Evolutionary conservation across 1,284 basidiomycete species (phyloP), one percentile per base, ranked within the genome.

Genomic region (Coriolopsis trogii): DNA sequence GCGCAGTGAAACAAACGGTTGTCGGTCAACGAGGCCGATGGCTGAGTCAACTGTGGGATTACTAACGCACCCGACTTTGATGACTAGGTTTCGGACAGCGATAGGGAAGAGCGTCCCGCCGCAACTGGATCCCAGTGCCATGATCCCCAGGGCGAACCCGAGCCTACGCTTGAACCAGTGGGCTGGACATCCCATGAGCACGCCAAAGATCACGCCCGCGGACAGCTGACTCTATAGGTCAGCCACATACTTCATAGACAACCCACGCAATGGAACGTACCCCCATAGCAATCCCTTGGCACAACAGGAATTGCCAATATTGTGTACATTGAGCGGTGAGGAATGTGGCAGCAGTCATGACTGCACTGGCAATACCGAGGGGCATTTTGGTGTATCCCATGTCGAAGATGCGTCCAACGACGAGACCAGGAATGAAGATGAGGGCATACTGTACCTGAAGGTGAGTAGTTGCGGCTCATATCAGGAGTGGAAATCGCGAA

Each of bases 361-460:
- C 9, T 16, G 50, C 49, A 20, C 62, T 60, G 4, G 64, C 55
- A 7, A 66, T 8, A 16, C 74, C 57, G 20, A 76, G 63, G 1
- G 77, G 74, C 0, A 71, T 50, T 36, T 70, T 71, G 61, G 79
- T 74, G 59, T 76, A 72, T 1, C 81, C 82, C 20, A 76, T 63
- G 62, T 84, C 81, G 63, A 82, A 80, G 24, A 83, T 65, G 2
- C 78, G 76, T 0, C 81, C 81, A n/a, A 73, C 69, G 29, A 82
- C 47, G 16, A 82, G 71, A 3, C 78, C 64, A 15, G 76, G 73
- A 18, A 80, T 62, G 46, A 82, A 78, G 8, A 74, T 70, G 6
- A 80, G 65, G 10, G 76, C 71, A 59, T 77, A 77, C 73, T 76
- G 51, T 1, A 21, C 4, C 6, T 24, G 2, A 6, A 7, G 4